Conservation (phyloP, 176 grass and related monocot species). For the Panicum miliaceum region DNA sequence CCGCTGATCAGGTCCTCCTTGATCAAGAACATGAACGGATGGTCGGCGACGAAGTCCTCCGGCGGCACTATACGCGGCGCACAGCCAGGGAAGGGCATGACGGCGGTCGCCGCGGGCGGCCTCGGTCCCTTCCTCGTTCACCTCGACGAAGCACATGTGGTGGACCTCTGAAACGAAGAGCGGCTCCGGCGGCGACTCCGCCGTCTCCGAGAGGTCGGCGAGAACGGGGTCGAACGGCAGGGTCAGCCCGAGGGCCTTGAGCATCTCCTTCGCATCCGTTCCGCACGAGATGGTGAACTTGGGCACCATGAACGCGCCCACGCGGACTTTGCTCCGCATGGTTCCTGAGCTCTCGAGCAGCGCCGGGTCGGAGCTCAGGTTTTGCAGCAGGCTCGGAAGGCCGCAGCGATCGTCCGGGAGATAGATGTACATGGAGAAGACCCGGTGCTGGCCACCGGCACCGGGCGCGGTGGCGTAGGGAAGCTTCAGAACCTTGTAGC, state of each 20-base stretch:
- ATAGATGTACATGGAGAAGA: conserved; percentile 74
- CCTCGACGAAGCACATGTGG: conserved; percentile 60
- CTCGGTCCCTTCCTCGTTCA: conserved; percentile 69
- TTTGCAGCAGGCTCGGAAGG: conserved; percentile 40
- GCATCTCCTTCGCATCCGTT: conserved; percentile 37
- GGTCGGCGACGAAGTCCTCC: conserved; percentile 49
- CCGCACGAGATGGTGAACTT: conserved; percentile 63
- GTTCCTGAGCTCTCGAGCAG: conserved; percentile 26
- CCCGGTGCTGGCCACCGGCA: neutral
- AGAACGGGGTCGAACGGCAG: conserved; percentile 38
- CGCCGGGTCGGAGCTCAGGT: conserved; percentile 42
- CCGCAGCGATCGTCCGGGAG: conserved; percentile 52
- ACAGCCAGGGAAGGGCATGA: neutral
- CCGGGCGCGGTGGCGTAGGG: conserved; percentile 40
- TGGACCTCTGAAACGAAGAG: conserved; percentile 35
- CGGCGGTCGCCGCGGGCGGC: conserved; percentile 45
- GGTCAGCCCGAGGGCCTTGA: conserved; percentile 43
- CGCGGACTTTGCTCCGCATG: neutral
- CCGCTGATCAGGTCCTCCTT: conserved; percentile 38
- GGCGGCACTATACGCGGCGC: neutral
- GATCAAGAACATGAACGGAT: conserved; percentile 56
- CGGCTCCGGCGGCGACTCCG: neutral
- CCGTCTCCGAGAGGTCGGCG: conserved; percentile 57
- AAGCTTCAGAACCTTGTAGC: conserved; percentile 62
- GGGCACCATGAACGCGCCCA: conserved; percentile 56